A percentile compares a stretch with the other conserved stretches of the same genome.
These are phyloP conservation scores for Magnolia changhungtana DNA, from an alignment of 164 flowering plant genomes.

Conservation along the genomic window DNA sequence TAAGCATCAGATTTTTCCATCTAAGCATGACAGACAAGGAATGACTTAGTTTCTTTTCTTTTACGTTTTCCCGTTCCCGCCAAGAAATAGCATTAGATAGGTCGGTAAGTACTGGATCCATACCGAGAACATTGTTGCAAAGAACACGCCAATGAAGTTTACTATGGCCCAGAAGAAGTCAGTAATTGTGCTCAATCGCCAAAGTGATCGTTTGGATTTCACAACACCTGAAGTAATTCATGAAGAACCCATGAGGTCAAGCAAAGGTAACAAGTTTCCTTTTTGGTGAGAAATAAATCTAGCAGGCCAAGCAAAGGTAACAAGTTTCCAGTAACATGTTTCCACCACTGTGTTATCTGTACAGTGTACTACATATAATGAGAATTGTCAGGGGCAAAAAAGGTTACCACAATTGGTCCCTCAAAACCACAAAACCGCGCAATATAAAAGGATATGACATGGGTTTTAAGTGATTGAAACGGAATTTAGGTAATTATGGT, in stretches of 20 bases:
- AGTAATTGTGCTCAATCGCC: conserved; percentile 77
- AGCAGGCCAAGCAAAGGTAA: not conserved
- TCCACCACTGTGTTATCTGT: not conserved
- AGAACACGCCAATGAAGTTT: conserved; percentile 65
- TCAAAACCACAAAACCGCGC: not conserved
- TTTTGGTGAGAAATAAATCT: not conserved
- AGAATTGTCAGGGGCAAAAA: not conserved
- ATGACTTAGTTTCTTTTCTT: not conserved
- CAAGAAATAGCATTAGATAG: not conserved
- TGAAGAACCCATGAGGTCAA: not conserved
- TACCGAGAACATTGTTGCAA: conserved; percentile 94
- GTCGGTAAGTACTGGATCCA: not conserved
- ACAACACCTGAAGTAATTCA: conserved; percentile 65
- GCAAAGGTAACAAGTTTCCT: too few species aligned
- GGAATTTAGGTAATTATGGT: not conserved
- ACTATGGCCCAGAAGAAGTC: conserved; percentile 84
- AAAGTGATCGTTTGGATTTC: conserved; percentile 76
- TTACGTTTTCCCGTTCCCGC: not conserved
- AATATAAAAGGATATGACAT: not conserved
- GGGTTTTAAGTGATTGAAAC: not conserved
- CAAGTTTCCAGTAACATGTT: not conserved
- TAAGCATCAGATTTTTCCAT: conserved; percentile 95
- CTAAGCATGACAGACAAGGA: conserved; percentile 28
- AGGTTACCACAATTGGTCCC: not conserved
- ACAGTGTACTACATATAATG: not conserved